Percentiles rank a stretch among this genome's conserved stretches.
phyloP scores from a whole-genome alignment of 306 rosid species.

The Cucurbita maxima region DNA sequence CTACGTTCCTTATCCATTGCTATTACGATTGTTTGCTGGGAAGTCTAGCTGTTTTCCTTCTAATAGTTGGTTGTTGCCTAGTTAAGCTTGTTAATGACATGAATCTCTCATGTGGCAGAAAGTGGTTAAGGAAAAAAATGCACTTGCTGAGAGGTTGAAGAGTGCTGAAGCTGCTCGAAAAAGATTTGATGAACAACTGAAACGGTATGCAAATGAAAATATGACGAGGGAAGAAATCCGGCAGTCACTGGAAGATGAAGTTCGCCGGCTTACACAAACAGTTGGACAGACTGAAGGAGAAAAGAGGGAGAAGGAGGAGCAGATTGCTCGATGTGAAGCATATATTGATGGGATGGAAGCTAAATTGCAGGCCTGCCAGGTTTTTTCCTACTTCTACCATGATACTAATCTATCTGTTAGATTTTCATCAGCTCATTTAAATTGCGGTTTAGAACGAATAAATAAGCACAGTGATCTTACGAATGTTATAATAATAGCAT shows the following conservation, averaged over 20 bases:
- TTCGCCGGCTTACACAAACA: slow-evolving; percentile 73
- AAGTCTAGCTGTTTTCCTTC: background rate
- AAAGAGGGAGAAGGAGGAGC: slow-evolving; percentile 92
- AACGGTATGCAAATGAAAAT: slow-evolving; percentile 84
- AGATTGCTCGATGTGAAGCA: slow-evolving; percentile 89
- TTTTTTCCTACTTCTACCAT: slow-evolving; percentile 7
- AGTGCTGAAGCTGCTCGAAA: slow-evolving; percentile 90
- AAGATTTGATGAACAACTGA: slow-evolving; percentile 95
- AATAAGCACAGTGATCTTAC: background rate
- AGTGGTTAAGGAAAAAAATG: slow-evolving; percentile 89
- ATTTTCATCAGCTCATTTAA: background rate
- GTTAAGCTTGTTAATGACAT: slow-evolving; percentile 8
- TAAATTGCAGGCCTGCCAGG: slow-evolving; percentile 94
- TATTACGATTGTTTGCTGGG: background rate
- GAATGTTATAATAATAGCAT: background rate
- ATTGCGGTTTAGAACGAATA: slow-evolving; percentile 1
- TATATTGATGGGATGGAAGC: slow-evolving; percentile 98
- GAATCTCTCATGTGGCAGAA: slow-evolving; percentile 36
- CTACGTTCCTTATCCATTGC: background rate
- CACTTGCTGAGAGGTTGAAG: slow-evolving; percentile 86
- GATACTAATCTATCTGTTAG: background rate
- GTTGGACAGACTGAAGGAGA: slow-evolving; percentile 96
- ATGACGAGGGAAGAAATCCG: slow-evolving; percentile 86
- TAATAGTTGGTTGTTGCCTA: background rate
- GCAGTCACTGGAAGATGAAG: slow-evolving; percentile 90